Conservation (phyloP, 371 early-diverging fungal species). For the Amoeboaphelidium protococcarum region DNA sequence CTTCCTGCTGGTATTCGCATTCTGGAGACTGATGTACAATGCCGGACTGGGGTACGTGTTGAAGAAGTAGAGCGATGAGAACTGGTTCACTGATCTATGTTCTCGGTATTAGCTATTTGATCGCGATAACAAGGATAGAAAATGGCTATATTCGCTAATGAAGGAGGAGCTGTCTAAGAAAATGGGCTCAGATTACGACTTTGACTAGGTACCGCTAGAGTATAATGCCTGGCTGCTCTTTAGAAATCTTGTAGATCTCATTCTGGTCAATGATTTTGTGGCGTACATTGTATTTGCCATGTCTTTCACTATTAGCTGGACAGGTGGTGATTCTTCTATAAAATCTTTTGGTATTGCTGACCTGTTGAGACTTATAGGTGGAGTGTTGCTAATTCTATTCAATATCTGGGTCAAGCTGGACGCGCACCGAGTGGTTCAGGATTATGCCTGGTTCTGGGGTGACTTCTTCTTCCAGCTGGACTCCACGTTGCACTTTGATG, state of each 20-base stretch:
- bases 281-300: constrained; percentile 58
- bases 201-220: constrained; percentile 52
- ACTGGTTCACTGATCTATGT: constrained; percentile 16
- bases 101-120: constrained; percentile 4
- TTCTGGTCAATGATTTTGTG: constrained; percentile 70
- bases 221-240: constrained; percentile 86
- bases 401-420: constrained; percentile 87
- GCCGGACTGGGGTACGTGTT: constrained; percentile 55
- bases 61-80: constrained; percentile 43
- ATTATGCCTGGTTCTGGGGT: constrained; percentile 97
- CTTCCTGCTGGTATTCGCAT: constrained; percentile 38
- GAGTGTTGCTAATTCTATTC: constrained; percentile 46
- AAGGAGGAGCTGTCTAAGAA: constrained; percentile 41
- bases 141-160: constrained; percentile 28
- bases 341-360: constrained; percentile 14
- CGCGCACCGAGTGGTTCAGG: constrained; percentile 82
- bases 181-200: constrained; percentile 61
- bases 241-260: constrained; percentile 71
- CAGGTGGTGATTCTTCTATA: constrained; percentile 17
- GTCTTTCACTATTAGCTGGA: constrained; percentile 11
- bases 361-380: constrained; percentile 39
- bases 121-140: constrained; percentile 8
- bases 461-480: constrained; percentile 68
- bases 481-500: constrained; percentile 43
- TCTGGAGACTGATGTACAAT: constrained; percentile 70